Conservation (phyloP, 208 protist species). For the Borovskyia barvae region DNA sequence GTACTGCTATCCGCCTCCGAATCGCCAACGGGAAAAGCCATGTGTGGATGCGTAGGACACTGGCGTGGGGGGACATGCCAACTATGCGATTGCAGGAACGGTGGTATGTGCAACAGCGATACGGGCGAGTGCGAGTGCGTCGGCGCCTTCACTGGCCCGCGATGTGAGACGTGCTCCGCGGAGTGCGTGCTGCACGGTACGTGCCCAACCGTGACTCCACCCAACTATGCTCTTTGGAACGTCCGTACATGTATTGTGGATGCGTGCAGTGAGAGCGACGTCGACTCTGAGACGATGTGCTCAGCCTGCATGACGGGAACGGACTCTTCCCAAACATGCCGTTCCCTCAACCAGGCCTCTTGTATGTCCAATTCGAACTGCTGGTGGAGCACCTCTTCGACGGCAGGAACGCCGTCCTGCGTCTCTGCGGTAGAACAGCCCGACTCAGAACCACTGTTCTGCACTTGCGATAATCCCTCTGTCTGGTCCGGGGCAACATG, state of each 20-base stretch:
- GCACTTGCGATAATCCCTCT: conserved; percentile 21
- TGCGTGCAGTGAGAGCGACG: conserved; percentile 18
- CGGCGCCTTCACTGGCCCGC: conserved; percentile 37
- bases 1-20: conserved; percentile 18
- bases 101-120: conserved; percentile 36
- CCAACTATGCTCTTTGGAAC: conserved; percentile 25
- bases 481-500: conserved; percentile 30
- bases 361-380: conserved; percentile 20
- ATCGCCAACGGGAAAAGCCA: conserved; percentile 31
- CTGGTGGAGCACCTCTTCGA: no score
- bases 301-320: conserved; percentile 5
- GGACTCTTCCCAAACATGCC: not conserved
- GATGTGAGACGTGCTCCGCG: conserved; percentile 43
- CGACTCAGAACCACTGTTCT: not conserved
- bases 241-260: conserved; percentile 40
- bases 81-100: conserved; percentile 53
- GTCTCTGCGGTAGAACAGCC: not conserved
- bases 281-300: conserved; percentile 18
- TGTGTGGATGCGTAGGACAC: conserved; percentile 46
- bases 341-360: not conserved
- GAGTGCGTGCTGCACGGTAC: conserved; percentile 27
- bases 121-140: conserved; percentile 38
- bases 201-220: conserved; percentile 21
- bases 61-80: conserved; percentile 42
- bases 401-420: conserved; percentile 10